phyloP scores from a whole-genome alignment of 2,329 filamentous ascomycete genomes.

The Ceratocystis smalleyi region DNA sequence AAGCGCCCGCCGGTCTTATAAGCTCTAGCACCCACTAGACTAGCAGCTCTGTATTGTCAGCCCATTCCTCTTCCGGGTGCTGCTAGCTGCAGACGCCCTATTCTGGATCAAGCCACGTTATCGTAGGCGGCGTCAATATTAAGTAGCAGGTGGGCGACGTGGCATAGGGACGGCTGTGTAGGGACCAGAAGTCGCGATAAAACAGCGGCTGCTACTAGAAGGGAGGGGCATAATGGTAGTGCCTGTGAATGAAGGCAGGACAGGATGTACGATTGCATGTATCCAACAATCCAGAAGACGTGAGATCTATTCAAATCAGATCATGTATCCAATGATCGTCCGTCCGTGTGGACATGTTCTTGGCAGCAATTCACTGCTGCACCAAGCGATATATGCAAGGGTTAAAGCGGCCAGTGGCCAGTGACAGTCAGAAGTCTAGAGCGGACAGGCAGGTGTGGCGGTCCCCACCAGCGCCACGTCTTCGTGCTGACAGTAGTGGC shows the following conservation, averaged over 20 bases:
- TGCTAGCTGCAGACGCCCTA: not conserved
- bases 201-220: not conserved
- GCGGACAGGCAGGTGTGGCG: not conserved
- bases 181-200: not conserved
- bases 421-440: too few species aligned
- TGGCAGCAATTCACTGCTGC: not conserved
- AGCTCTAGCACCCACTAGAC: not conserved
- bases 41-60: not conserved
- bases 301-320: too few species aligned
- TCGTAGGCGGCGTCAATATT: not conserved
- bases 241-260: not conserved
- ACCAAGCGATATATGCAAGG: not conserved
- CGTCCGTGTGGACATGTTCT: not conserved
- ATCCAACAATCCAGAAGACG: not conserved
- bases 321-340: not conserved
- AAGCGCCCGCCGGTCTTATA: not conserved
- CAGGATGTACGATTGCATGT: not conserved
- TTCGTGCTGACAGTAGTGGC: not conserved
- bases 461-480: too few species aligned
- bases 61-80: not conserved
- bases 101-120: not conserved
- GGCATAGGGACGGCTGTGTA: not conserved
- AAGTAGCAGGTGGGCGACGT: not conserved
- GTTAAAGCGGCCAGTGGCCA: not conserved
- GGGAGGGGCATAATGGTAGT: not conserved